Base-by-base conservation (phyloP, 2,329 filamentous ascomycete genomes). In the Calycina herbarum region DNA sequence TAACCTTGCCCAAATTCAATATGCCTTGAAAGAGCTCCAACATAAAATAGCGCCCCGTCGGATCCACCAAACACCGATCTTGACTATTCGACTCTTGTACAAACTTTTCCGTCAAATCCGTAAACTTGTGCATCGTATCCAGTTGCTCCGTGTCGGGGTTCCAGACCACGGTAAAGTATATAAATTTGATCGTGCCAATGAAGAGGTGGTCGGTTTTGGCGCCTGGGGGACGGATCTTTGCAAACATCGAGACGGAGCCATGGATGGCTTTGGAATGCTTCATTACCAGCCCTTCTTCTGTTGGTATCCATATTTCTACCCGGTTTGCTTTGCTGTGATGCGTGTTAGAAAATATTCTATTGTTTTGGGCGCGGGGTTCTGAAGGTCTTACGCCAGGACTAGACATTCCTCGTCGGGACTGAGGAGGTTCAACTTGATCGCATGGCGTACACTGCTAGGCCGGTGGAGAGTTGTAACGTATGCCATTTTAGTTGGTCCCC, bases 391-490 rank as follows among this genome's bases (percentile, higher is more conserved):
- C 94, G 93, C 93, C 74, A 97, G 83, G 62, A 97, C 87, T 68
- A 99, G 82, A 73, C 92, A 93, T 73, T 96, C 91, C 67, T 93
- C 87, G 61, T 91, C 86, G 4, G 86, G 80, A 56, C 86, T 85
- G 61, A 96, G 82, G 73, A 98, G 89, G 72, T 87, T 88, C 67
- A 94, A 84, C 75, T 90, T 92, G 70, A 98, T 78, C 15, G 94
- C 94, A 85, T 97, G 91, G 64, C 94, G 89, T 69, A 97, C 89
- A 81, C 93, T 96, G 77, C 92, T 97, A 29, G 95, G 91, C 73
- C 89, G 86, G 78, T 99, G 95, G 65, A 99, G 95, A 48, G 95
- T 94, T 68, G 93, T 93, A 74, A 99, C 83, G 78, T 98, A 99
- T 62, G 95, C 91, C 95, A 99, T 99, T 31, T 24, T 70, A 60